Percentiles rank a stretch among this genome's conserved stretches.
Conservation (phyloP, 306 rosid species). For the Fragaria nilgerrensis region DNA sequence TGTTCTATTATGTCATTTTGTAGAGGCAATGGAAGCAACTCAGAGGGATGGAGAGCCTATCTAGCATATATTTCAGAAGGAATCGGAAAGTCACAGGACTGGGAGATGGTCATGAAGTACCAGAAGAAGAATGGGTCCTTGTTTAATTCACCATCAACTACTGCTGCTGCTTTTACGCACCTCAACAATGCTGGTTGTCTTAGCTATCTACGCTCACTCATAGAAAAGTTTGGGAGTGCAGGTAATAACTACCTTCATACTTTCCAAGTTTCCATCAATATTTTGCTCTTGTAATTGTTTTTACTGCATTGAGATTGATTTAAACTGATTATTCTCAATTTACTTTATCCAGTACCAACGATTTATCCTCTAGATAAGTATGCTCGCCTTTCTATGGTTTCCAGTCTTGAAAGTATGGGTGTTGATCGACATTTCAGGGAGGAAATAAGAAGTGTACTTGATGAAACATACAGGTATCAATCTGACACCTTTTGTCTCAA, state of each 20-base stretch:
- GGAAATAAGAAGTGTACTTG: constrained; percentile 61
- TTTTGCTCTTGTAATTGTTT: neutral
- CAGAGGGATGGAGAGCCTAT: constrained; percentile 68
- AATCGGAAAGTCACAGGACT: constrained; percentile 46
- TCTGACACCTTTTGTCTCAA: constrained; percentile 21
- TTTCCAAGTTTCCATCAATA: constrained; percentile 2
- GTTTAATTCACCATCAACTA: constrained; percentile 78
- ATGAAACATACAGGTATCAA: constrained; percentile 68
- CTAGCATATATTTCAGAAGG: constrained; percentile 80
- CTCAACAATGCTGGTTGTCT: constrained; percentile 61
- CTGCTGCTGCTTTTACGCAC: constrained; percentile 65
- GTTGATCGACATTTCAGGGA: constrained; percentile 61
- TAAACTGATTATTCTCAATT: constrained; percentile 12
- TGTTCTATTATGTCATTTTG: constrained; percentile 3
- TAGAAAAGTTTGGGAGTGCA: constrained; percentile 66
- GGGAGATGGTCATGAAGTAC: constrained; percentile 60
- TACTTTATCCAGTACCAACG: constrained; percentile 57
- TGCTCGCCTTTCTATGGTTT: constrained; percentile 69
- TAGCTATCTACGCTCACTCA: constrained; percentile 46
- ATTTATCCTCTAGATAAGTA: constrained; percentile 67
- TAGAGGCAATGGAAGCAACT: constrained; percentile 48
- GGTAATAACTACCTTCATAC: constrained; percentile 34
- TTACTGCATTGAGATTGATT: neutral
- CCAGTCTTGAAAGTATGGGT: constrained; percentile 72
- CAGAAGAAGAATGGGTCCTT: constrained; percentile 86